phyloP scores from a whole-genome alignment of 352 stramenopile species.

The Pythium aphanidermatum region DNA sequence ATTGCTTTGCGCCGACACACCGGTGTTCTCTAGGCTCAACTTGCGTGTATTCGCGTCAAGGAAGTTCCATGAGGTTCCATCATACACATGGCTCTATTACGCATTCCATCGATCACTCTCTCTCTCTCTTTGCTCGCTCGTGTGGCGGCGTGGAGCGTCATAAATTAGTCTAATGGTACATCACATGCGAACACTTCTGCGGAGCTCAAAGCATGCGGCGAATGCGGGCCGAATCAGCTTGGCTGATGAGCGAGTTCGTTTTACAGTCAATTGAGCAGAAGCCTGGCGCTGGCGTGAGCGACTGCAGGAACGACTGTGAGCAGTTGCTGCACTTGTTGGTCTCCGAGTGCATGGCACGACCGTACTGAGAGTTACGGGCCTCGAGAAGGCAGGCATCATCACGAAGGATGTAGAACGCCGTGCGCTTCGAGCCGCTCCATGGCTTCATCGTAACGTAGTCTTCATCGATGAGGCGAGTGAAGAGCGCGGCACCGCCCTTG shows the following conservation, averaged over 20 bases:
- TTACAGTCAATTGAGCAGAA: constrained; percentile 88
- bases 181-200: not conserved
- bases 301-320: constrained; percentile 62
- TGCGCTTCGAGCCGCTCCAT: constrained; percentile 37
- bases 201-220: constrained; percentile 34
- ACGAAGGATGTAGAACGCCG: constrained; percentile 65
- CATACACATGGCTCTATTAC: too few relatives aligned
- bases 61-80: too few relatives aligned
- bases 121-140: constrained; percentile 13
- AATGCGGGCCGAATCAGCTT: constrained; percentile 61
- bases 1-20: too few relatives aligned
- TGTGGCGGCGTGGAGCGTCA: constrained; percentile 1
- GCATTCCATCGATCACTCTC: constrained; percentile 12
- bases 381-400: constrained; percentile 47
- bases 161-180: constrained; percentile 14
- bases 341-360: constrained; percentile 61
- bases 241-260: constrained; percentile 71
- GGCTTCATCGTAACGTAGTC: constrained; percentile 68
- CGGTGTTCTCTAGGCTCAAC: too few relatives aligned
- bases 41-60: too few relatives aligned
- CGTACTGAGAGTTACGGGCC: constrained; percentile 56
- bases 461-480: constrained; percentile 59
- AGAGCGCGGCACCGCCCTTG: constrained; percentile 41
- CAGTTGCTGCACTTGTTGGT: constrained; percentile 82
- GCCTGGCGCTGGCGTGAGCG: constrained; percentile 46